These are phyloP conservation scores for Phaeosphaeria sp. DNA, from an alignment of 2,329 filamentous ascomycete genomes.

Conservation along the genomic window DNA sequence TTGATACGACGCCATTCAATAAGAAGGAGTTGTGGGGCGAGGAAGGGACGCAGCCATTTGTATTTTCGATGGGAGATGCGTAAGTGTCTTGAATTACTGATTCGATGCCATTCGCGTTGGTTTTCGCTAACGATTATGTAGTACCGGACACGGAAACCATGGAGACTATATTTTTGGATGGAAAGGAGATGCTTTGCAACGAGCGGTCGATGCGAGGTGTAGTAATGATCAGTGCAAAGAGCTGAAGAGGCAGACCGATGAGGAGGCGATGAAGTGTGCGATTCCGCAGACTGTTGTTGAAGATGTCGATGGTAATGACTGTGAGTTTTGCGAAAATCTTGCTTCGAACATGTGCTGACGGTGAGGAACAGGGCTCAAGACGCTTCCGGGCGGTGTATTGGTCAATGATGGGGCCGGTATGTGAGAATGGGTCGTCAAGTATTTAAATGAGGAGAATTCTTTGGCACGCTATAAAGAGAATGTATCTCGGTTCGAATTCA, in stretches of 20 bases:
- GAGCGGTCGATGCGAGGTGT: conserved; percentile 36
- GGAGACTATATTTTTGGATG: conserved; percentile 37
- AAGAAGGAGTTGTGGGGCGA: conserved; percentile 29
- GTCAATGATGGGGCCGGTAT: conserved; percentile 22
- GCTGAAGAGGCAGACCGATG: conserved; percentile 33
- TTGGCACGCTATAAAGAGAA: no score
- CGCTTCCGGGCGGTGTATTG: conserved; percentile 26
- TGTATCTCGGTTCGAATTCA: no score
- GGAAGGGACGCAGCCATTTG: conserved; percentile 39
- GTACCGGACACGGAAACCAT: conserved; percentile 35
- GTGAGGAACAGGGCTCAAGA: conserved; percentile 19
- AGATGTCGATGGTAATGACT: conserved; percentile 31
- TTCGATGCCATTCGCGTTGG: neutral
- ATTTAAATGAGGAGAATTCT: no score
- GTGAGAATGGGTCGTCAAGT: neutral
- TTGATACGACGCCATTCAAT: conserved; percentile 49
- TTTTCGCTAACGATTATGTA: conserved; percentile 13
- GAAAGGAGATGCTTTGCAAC: conserved; percentile 39
- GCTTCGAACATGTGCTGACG: neutral
- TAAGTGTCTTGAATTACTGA: conserved; percentile 11
- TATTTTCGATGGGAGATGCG: conserved; percentile 42
- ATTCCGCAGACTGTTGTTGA: conserved; percentile 37
- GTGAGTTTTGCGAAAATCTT: conserved; percentile 11
- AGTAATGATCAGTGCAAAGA: conserved; percentile 34
- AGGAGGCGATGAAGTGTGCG: conserved; percentile 36